A percentile compares a stretch with the other conserved stretches of the same genome.
phyloP scores from a whole-genome alignment of 2,329 filamentous ascomycete genomes.

The Fusarium nelsonii region DNA sequence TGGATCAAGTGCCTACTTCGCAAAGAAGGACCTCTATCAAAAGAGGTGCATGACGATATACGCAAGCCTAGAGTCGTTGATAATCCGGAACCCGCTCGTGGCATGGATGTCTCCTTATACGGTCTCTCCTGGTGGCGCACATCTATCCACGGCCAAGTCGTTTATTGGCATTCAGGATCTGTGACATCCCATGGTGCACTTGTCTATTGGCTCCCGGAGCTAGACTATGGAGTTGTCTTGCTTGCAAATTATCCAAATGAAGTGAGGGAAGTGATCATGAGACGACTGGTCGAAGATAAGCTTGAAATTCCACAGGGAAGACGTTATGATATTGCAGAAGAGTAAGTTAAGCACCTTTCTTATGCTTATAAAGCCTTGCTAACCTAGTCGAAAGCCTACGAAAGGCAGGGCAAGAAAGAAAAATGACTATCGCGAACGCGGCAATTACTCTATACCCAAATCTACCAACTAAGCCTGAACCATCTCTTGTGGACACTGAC shows the following conservation, averaged over 20 bases:
- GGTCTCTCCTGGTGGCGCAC: constrained; percentile 49
- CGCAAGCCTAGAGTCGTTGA: constrained; percentile 52
- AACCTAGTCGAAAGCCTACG: neutral
- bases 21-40: constrained; percentile 41
- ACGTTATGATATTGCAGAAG: constrained; percentile 35
- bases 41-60: constrained; percentile 48
- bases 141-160: constrained; percentile 44
- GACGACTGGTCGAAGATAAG: constrained; percentile 50
- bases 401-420: constrained; percentile 25
- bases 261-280: constrained; percentile 44
- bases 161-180: constrained; percentile 51
- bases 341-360: constrained; percentile 30
- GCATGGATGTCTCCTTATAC: constrained; percentile 47
- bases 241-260: constrained; percentile 59
- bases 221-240: constrained; percentile 50
- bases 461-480: neutral
- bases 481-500: neutral
- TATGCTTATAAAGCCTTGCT: neutral
- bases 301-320: constrained; percentile 39
- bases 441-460: neutral
- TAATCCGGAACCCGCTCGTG: neutral
- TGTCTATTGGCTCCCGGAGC: constrained; percentile 52
- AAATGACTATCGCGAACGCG: neutral
- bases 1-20: constrained; percentile 64
- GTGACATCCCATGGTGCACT: constrained; percentile 47